These are phyloP conservation scores for Marasmius oreades DNA, from an alignment of 1,284 basidiomycete genomes.

Conservation along the genomic window DNA sequence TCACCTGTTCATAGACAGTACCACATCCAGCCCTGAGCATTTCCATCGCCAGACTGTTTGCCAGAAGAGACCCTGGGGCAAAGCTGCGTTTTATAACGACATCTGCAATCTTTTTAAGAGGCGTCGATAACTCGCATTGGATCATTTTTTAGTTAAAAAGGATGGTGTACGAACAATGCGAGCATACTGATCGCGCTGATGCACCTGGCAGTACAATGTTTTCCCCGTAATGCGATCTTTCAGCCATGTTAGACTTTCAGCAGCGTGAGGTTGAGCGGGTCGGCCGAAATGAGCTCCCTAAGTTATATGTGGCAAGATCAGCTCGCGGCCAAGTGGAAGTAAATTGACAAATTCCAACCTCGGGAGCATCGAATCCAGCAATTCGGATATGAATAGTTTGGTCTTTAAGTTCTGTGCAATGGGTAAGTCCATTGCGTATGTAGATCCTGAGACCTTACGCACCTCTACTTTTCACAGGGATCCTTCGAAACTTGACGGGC, in stretches of 20 bases:
- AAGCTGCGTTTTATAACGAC: slow-evolving; percentile 47
- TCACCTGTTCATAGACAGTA: slow-evolving; percentile 63
- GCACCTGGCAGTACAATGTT: slow-evolving; percentile 63
- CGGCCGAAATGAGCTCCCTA: slow-evolving; percentile 80
- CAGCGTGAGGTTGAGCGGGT: slow-evolving; percentile 65
- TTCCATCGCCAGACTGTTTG: slow-evolving; percentile 62
- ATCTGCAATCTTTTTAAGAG: slow-evolving; percentile 57
- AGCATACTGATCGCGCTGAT: slow-evolving; percentile 78
- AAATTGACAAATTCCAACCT: slow-evolving; percentile 43
- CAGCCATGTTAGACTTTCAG: slow-evolving; percentile 74
- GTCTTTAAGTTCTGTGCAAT: slow-evolving; percentile 59
- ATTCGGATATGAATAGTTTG: slow-evolving; percentile 83
- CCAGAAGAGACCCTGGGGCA: slow-evolving; percentile 45
- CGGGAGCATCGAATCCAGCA: slow-evolving; percentile 88
- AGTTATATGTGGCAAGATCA: slow-evolving; percentile 8
- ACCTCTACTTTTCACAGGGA: slow-evolving; percentile 67
- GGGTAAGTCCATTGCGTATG: slow-evolving; percentile 5
- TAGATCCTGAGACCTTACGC: slow-evolving; percentile 5
- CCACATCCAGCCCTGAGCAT: slow-evolving; percentile 80
- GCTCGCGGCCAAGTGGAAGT: not conserved
- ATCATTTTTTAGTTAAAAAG: not conserved
- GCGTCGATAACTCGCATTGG: not conserved
- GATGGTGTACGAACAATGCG: slow-evolving; percentile 54
- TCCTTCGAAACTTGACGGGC: slow-evolving; percentile 63
- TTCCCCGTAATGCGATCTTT: slow-evolving; percentile 52